A percentile compares a stretch with the other conserved stretches of the same genome.
Evolutionary conservation across 768 basidiomycete species (phyloP).

Genomic region (Podaxis rugospora): DNA sequence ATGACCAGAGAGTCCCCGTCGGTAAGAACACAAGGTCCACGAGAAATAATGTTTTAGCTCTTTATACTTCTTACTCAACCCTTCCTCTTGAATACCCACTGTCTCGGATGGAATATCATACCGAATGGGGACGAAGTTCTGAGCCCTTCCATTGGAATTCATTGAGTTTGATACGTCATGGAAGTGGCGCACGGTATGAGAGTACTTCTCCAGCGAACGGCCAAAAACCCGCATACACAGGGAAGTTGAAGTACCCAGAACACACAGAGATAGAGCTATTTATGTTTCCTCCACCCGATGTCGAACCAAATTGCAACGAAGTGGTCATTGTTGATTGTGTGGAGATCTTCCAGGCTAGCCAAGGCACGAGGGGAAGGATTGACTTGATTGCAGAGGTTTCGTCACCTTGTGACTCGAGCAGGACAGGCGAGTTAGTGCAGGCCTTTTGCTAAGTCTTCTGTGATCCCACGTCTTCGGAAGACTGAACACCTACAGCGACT

Average conservation of each 20-base stretch:
- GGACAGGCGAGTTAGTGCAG: no score
- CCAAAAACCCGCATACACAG: slow-evolving; percentile 33
- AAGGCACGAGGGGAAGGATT: neutral
- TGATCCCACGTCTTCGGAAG: no score
- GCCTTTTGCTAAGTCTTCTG: no score
- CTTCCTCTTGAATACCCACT: neutral
- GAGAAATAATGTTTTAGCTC: neutral
- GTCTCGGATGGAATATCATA: slow-evolving; percentile 2
- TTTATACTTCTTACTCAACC: neutral
- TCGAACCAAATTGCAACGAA: neutral
- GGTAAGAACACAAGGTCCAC: neutral
- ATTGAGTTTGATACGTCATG: slow-evolving; percentile 15
- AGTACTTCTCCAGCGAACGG: slow-evolving; percentile 27
- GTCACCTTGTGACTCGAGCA: neutral
- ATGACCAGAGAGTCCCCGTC: neutral
- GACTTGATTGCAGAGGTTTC: neutral
- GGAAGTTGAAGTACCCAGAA: neutral
- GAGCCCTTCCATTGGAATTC: slow-evolving; percentile 10
- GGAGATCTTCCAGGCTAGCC: neutral
- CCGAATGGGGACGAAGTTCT: slow-evolving; percentile 4
- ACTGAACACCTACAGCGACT: neutral
- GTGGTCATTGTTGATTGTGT: neutral
- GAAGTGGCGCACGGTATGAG: slow-evolving; percentile 17
- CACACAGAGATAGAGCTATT: slow-evolving; percentile 14
- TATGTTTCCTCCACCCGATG: slow-evolving; percentile 13